phyloP scores from a whole-genome alignment of 768 basidiomycete genomes.

The Lentinula edodes region DNA sequence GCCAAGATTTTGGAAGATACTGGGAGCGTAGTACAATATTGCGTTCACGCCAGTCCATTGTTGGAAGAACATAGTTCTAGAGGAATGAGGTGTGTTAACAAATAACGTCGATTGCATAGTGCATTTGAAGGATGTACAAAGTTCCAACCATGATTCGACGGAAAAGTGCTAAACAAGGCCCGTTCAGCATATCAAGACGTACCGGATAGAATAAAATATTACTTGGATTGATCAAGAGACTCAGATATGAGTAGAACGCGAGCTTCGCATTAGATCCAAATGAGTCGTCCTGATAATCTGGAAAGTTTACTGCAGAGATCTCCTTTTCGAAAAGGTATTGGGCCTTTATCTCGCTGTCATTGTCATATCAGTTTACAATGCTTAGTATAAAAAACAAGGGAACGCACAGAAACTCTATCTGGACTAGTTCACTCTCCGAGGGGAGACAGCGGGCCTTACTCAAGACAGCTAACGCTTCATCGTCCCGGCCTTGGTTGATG shows the following conservation, averaged over 20 bases:
- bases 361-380: neutral
- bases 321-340: slow-evolving; percentile 73
- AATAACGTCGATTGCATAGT: too few relatives aligned
- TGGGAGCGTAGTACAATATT: slow-evolving; percentile 71
- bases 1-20: slow-evolving; percentile 58
- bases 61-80: slow-evolving; percentile 72
- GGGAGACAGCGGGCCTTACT: slow-evolving; percentile 53
- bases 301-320: slow-evolving; percentile 48
- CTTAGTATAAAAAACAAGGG: neutral
- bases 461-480: slow-evolving; percentile 63
- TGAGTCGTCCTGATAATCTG: slow-evolving; percentile 59
- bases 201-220: neutral
- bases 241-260: slow-evolving; percentile 53
- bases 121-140: slow-evolving; percentile 27
- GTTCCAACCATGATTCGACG: slow-evolving; percentile 60
- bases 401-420: slow-evolving; percentile 67
- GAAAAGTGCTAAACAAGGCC: slow-evolving; percentile 38
- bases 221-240: slow-evolving; percentile 51
- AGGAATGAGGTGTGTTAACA: neutral
- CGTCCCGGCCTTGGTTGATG: slow-evolving; percentile 71
- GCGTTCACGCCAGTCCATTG: slow-evolving; percentile 82
- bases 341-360: slow-evolving; percentile 60
- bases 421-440: slow-evolving; percentile 57
- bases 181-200: neutral
- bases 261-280: slow-evolving; percentile 55